phyloP scores from a whole-genome alignment of 2,329 filamentous ascomycete species.

The Escovopsis sp. region DNA sequence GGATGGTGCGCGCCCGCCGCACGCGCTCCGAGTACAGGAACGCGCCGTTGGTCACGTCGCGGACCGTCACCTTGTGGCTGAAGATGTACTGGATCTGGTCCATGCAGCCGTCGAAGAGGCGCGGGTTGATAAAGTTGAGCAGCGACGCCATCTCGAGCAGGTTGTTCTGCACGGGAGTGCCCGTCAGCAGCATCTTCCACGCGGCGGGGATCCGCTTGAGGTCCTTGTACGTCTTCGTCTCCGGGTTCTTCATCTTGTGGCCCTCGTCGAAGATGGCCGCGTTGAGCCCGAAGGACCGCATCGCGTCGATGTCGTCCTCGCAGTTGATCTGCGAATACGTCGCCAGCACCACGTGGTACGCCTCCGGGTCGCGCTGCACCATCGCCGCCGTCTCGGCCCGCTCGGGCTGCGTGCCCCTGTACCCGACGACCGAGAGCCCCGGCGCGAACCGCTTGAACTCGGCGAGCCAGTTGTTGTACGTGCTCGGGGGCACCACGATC shows the following conservation, averaged over 20 bases:
- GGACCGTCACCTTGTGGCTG: constrained; percentile 77
- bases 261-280: constrained; percentile 80
- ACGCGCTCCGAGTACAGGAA: constrained; percentile 81
- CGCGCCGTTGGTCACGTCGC: constrained; percentile 64
- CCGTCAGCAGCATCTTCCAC: constrained; percentile 68
- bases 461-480: constrained; percentile 86
- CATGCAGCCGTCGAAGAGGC: constrained; percentile 62
- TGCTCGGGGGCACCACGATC: constrained; percentile 83
- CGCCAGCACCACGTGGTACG: constrained; percentile 48
- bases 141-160: constrained; percentile 81
- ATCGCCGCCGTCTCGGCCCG: constrained; percentile 53
- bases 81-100: constrained; percentile 79
- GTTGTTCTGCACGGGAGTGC: constrained; percentile 91
- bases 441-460: constrained; percentile 86
- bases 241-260: constrained; percentile 80
- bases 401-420: constrained; percentile 50
- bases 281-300: constrained; percentile 34
- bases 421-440: constrained; percentile 56
- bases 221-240: constrained; percentile 66
- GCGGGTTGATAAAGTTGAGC: constrained; percentile 84
- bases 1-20: constrained; percentile 72
- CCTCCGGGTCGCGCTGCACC: constrained; percentile 47
- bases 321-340: constrained; percentile 46
- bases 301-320: constrained; percentile 33
- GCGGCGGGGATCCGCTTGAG: constrained; percentile 61